Base-by-base conservation (phyloP, 148 eudicot species). In the Rhododendron ovatum region DNA sequence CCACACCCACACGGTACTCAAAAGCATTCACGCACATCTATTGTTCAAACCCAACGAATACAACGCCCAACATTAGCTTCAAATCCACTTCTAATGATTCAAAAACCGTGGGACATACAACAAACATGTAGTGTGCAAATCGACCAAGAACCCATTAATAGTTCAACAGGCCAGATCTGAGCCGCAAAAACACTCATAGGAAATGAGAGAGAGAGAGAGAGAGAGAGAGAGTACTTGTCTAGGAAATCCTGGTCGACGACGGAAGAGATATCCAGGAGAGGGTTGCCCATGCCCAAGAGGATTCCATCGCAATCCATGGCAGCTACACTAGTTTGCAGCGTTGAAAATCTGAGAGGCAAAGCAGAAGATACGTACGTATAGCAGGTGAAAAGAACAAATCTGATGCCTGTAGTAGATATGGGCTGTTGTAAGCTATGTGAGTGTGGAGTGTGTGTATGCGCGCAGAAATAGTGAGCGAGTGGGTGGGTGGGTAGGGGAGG, bases 191-290 rank as follows among this genome's bases (percentile, higher is more conserved):
- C 2, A 33, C 39, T 33, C 22, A 22, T 35, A 24, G 37, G n/a
- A 5, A 30, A 39, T 4, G 35, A 30, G 43, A 15, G 22, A 80
- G 53, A 65, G 43, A 30, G 39, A 51, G 61, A 33, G 59, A 7
- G 53, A 24, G 55, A 51, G 61, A 33, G 59, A 7, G 55, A 78
- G 67, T 89, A 94, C 98, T 92, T 95, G 89, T 79, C 84, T 86
- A 95, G 86, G 89, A 95, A 95, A 0, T 81, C 92, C 11, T 91
- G 89, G 59, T 95, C 96, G 57, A 95, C 96, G n/a, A 92, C 95
- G 3, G 95, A 92, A 9, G 95, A 93, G 88, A 95, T 86, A 15
- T 86, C 88, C 41, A 86, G 80, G 76, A 86, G 88, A 4, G 88
- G 88, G 69, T 86, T 86, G 15, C 88, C 88, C 88, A 86, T 86